Percentiles rank a stretch among this genome's conserved stretches.
Evolutionary conservation across 1,139 yeast species (phyloP).

Genomic region (Geotrichum cucujoidarum): DNA sequence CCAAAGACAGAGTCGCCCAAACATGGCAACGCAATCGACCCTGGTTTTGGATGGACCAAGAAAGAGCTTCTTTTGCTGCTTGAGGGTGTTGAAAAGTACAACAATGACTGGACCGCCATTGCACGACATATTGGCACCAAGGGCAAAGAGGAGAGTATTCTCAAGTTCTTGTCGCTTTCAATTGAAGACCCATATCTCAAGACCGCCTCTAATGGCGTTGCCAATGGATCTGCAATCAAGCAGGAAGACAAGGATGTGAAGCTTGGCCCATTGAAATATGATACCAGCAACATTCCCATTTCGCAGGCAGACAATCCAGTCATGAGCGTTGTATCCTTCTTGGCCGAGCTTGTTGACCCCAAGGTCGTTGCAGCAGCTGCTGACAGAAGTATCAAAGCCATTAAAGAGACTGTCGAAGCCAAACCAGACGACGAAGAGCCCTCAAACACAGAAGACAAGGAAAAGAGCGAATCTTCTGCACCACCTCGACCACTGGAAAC

Average conservation of each 20-base stretch:
- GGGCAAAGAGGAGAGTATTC: slow-evolving; percentile 75
- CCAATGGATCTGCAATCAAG: slow-evolving; percentile 35
- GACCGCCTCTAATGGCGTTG: slow-evolving; percentile 25
- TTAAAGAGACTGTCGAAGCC: slow-evolving; percentile 43
- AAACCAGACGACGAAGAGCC: slow-evolving; percentile 26
- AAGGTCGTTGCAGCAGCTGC: slow-evolving; percentile 79
- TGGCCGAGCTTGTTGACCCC: slow-evolving; percentile 84
- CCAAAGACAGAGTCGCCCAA: slow-evolving; percentile 4
- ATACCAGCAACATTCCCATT: slow-evolving; percentile 72
- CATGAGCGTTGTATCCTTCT: slow-evolving; percentile 79
- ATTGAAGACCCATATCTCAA: slow-evolving; percentile 21
- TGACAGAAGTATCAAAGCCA: slow-evolving; percentile 39
- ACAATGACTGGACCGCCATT: slow-evolving; percentile 65
- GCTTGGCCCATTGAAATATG: slow-evolving; percentile 72
- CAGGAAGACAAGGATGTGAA: slow-evolving; percentile 35
- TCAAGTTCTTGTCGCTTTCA: slow-evolving; percentile 74
- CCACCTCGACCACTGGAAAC: neutral
- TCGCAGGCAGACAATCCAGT: slow-evolving; percentile 89
- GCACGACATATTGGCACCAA: slow-evolving; percentile 56
- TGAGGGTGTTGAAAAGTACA: slow-evolving; percentile 49
- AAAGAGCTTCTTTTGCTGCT: slow-evolving; percentile 56
- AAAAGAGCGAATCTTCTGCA: slow-evolving; percentile 9
- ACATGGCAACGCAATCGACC: slow-evolving; percentile 15
- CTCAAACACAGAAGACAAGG: slow-evolving; percentile 13
- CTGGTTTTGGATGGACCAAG: slow-evolving; percentile 52